Percentiles rank a stretch among this genome's conserved stretches.
These are phyloP conservation scores for Talaromyces funiculosus DNA, from an alignment of 2,329 filamentous ascomycete genomes.

Conservation along the genomic window DNA sequence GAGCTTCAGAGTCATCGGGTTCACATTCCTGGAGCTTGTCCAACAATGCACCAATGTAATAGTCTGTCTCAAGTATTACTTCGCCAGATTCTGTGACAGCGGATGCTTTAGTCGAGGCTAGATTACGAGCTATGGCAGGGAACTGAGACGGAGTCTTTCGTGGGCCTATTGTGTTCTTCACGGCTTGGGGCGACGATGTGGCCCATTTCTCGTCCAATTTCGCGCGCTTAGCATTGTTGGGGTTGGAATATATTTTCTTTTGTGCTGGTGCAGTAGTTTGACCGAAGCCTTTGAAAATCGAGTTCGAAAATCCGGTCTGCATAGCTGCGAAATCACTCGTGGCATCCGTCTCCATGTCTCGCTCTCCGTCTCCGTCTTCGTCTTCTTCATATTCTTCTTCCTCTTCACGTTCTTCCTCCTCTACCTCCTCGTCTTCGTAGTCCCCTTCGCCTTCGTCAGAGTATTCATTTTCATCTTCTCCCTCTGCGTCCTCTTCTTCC, in stretches of 20 bases:
- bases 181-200: constrained; percentile 27
- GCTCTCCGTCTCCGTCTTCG: constrained; percentile 33
- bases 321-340: constrained; percentile 12
- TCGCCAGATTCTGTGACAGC: constrained; percentile 62
- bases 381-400: constrained; percentile 15
- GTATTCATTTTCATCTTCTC: constrained; percentile 18
- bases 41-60: constrained; percentile 61
- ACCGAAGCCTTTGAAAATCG: constrained; percentile 22
- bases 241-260: constrained; percentile 40
- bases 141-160: constrained; percentile 57
- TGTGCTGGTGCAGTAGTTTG: constrained; percentile 14
- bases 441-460: constrained; percentile 13
- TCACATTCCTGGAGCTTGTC: constrained; percentile 35
- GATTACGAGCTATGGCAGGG: constrained; percentile 64
- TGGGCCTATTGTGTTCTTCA: constrained; percentile 32
- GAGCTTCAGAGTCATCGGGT: constrained; percentile 27
- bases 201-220: constrained; percentile 38
- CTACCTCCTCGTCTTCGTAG: constrained; percentile 28
- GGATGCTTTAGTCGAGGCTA: constrained; percentile 55
- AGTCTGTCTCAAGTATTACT: constrained; percentile 70
- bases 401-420: constrained; percentile 1
- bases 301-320: constrained; percentile 29
- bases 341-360: constrained; percentile 24
- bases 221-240: constrained; percentile 37
- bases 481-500: constrained; percentile 8